phyloP scores from a whole-genome alignment of 768 basidiomycete genomes.

The Agaricus blazei region DNA sequence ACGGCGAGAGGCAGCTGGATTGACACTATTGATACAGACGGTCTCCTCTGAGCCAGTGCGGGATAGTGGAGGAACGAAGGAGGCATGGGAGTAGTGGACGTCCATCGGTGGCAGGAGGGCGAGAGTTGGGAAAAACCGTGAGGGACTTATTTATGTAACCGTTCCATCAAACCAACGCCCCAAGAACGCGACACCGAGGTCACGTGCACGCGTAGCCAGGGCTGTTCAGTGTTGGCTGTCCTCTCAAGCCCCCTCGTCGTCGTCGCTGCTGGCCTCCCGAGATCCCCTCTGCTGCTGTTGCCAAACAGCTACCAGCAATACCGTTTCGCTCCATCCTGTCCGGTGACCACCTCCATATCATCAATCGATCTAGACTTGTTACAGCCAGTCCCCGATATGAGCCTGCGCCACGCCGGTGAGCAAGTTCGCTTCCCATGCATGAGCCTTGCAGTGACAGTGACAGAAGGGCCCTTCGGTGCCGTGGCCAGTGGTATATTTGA shows the following conservation, averaged over 20 bases:
- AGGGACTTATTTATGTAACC: conserved; percentile 13
- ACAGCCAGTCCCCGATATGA: too few relatives aligned
- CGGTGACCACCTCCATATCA: too few relatives aligned
- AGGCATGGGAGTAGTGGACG: conserved; percentile 5
- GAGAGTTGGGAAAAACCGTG: conserved; percentile 11
- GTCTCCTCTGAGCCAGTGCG: conserved; percentile 45
- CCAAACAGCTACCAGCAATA: too few relatives aligned
- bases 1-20: conserved; percentile 34
- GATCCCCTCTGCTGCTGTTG: too few relatives aligned
- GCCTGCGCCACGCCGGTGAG: too few relatives aligned
- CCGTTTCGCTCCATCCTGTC: too few relatives aligned
- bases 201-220: conserved; percentile 7
- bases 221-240: background rate
- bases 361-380: too few relatives aligned
- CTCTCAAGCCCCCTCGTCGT: background rate
- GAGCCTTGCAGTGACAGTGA: too few relatives aligned
- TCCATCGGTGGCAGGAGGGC: conserved; percentile 10
- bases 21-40: conserved; percentile 24
- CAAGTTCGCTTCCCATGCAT: too few relatives aligned
- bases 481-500: too few relatives aligned
- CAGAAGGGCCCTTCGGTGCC: too few relatives aligned
- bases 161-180: conserved; percentile 3
- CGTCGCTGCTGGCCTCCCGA: too few relatives aligned
- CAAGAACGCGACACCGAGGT: background rate
- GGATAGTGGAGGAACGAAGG: conserved; percentile 26